phyloP scores from a whole-genome alignment of 2,329 filamentous ascomycete species.

The Penicillium sp. region DNA sequence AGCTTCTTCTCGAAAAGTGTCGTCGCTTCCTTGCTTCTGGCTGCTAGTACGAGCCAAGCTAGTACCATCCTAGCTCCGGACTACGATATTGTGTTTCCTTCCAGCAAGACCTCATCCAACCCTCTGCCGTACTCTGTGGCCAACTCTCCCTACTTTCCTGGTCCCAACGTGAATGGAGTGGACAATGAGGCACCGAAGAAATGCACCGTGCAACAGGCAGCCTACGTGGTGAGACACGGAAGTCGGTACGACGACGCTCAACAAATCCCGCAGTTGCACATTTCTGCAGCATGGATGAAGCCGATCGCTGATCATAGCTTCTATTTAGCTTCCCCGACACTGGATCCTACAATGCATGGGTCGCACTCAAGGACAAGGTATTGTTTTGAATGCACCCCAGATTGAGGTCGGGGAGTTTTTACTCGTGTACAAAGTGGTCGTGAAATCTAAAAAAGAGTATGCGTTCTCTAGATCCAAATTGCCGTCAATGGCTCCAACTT shows the following conservation, averaged over 20 bases:
- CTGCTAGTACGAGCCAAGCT: slow-evolving; percentile 4
- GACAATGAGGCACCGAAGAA: slow-evolving; percentile 49
- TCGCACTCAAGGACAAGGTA: slow-evolving; percentile 25
- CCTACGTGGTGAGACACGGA: slow-evolving; percentile 56
- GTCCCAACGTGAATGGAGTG: slow-evolving; percentile 53
- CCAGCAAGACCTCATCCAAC: slow-evolving; percentile 13
- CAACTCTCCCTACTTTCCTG: slow-evolving; percentile 50
- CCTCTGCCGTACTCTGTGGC: slow-evolving; percentile 48
- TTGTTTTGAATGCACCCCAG: neutral
- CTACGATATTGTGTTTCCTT: slow-evolving; percentile 12
- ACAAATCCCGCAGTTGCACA: no score
- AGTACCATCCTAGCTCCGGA: slow-evolving; percentile 7
- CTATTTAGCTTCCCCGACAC: slow-evolving; percentile 43
- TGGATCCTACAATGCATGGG: slow-evolving; percentile 56
- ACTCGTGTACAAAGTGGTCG: neutral
- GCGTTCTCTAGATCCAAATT: slow-evolving; percentile 44
- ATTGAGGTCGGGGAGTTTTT: neutral
- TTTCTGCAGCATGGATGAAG: neutral
- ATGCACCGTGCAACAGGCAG: slow-evolving; percentile 56
- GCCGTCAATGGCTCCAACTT: slow-evolving; percentile 39
- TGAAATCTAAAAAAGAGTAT: neutral
- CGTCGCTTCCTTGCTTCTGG: slow-evolving; percentile 6
- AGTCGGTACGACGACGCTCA: slow-evolving; percentile 44
- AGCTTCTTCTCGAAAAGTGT: slow-evolving; percentile 4
- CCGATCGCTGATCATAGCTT: neutral